A percentile compares a stretch with the other conserved stretches of the same genome.
Conservation (phyloP, 2,329 filamentous ascomycete genomes). For the Microdochium trichocladiopsis region DNA sequence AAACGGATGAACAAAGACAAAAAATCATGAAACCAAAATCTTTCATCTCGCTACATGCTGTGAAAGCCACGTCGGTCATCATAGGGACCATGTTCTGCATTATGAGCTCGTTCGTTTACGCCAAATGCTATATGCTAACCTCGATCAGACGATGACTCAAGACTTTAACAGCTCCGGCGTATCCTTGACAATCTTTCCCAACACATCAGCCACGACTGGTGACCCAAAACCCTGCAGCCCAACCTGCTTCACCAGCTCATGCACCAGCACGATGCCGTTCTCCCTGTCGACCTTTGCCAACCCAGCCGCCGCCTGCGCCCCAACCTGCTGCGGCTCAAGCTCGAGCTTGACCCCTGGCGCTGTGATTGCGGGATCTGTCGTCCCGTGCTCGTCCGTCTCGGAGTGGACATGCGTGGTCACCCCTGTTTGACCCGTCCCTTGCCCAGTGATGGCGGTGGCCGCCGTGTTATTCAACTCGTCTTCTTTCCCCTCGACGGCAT, state of each 20-base stretch:
- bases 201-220: neutral
- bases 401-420: slow-evolving; percentile 7
- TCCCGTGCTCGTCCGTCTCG: neutral
- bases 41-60: no score
- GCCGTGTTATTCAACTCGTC: neutral
- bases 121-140: no score
- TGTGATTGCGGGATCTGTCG: neutral
- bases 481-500: slow-evolving; percentile 5
- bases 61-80: no score
- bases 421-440: no score
- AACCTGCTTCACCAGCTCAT: slow-evolving; percentile 42
- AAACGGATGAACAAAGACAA: slow-evolving; percentile 19
- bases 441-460: no score
- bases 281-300: slow-evolving; percentile 49
- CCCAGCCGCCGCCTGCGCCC: slow-evolving; percentile 32
- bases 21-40: neutral
- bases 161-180: slow-evolving; percentile 31
- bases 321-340: slow-evolving; percentile 38
- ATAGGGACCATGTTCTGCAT: no score
- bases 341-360: slow-evolving; percentile 14
- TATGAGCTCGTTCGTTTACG: no score
- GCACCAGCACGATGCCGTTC: slow-evolving; percentile 53
- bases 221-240: slow-evolving; percentile 16
- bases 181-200: slow-evolving; percentile 30
- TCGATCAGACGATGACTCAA: neutral